Base-by-base conservation (phyloP, 192 early-diverging fungal species). In the Podila minutissima region DNA sequence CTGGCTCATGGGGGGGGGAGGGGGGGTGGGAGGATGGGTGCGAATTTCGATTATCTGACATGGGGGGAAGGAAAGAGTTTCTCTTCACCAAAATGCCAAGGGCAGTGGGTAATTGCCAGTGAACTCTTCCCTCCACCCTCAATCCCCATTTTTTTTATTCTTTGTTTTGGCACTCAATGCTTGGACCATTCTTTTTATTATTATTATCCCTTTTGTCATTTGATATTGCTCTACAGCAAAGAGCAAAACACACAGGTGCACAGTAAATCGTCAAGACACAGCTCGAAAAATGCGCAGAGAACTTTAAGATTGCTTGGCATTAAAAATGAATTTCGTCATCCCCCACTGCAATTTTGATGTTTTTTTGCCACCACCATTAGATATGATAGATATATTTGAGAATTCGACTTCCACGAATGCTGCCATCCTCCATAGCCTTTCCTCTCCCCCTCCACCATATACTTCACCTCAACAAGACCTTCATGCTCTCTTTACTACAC, bases 251-350 rank as follows among this genome's bases (percentile, higher is more conserved):
- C 38, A 41, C 37, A n/a, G n/a, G n/a, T n/a, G n/a, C n/a, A n/a
- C n/a, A n/a, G 35, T 46, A 48, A 46, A 64, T 64, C 63, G 63
- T 64, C 63, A 64, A 15, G 37, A 41, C 49, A 41, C 63, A 41
- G 4, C 19, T 50, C n/a, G 38, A 64, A 64, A 48, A 64, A 38
- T 64, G 63, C 22, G 63, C 63, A 64, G 37, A 6, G 63, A 46
- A 41, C 41, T 50, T 64, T 49, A 3, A 48, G 63, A 64, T 64
- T 48, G 63, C 63, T 64, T 22, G 11, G 38, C 63, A 38, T 50
- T 46, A 4, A 28, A 48, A 22, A 22, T 64, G n/a, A 64, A 64
- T 64, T 64, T 64, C 63, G 63, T 48, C 37, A 24, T 9, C 10
- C 19, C 17, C 62, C 15, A 38, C 33, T 64, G 62, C 46, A 64